Base-by-base conservation (phyloP, 2,329 filamentous ascomycete species). In the Aspergillus sp. region DNA sequence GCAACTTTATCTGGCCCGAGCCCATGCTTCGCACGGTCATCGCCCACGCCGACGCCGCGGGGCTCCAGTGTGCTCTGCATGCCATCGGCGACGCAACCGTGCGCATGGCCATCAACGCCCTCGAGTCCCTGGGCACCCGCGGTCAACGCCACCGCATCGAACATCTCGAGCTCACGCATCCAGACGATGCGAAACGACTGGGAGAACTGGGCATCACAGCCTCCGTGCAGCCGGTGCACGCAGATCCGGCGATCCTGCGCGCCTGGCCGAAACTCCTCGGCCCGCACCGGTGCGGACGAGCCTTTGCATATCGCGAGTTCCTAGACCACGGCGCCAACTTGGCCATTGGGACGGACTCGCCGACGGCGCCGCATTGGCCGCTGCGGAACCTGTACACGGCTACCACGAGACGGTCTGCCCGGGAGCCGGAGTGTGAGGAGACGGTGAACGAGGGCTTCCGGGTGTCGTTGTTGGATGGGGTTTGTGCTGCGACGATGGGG, bases 251-350 rank as follows among this genome's bases (percentile, higher is more conserved):
- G 0, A 73, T 74, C n/a, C 59, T 75, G 5, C 62, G 65, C 19
- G 71, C 70, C 4, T 76, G 73, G 73, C 67, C 67, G 0, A 59
- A 57, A 6, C 53, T 76, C 0, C 59, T 77, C 2, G 73, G 72
- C 0, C 51, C 58, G 3, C 60, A 72, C 26, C 63, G 73, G 2
- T 63, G 72, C 36, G 62, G 65, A 40, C 65, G 73, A 6, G 73
- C 72, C 0, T 77, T 77, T 54, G 73, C 73, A 5, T 76, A 76
- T 53, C 62, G 62, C 4, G 73, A 76, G 5, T 75, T 76, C 52
- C 44, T 57, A 4, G 68, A 69, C 12, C 59, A 64, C 10, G 68
- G 68, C 0, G 73, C 71, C 0, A 48, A 50, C 1, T 48, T 77
- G 3, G 71, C 72, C 0, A 67, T 77, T 41, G 73, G 74, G 0